Evolutionary conservation across 306 rosid genomes (phyloP), one percentile per base, ranked within the genome.

Genomic region (Glycine soja): DNA sequence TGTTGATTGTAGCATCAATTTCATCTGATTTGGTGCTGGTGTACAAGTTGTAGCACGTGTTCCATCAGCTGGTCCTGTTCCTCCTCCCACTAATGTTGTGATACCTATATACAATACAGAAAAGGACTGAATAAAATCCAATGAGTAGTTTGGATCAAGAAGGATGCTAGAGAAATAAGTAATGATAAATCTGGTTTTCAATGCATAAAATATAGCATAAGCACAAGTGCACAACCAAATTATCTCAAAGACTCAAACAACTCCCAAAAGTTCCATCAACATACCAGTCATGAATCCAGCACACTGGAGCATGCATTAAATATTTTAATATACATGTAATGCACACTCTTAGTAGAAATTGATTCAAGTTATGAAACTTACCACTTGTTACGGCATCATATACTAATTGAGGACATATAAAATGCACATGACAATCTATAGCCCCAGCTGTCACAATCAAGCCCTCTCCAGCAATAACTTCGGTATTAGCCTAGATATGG

Each of bases 31-130:
- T n/a, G 87, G 92, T 5, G 96, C 88, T 7, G 99, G 93, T 24
- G 99, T 95, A 82, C 99, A 95, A 76, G 99, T 95, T 67, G 99
- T 95, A 16, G 99, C 99, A 70, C 97, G 78, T 51, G 97, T 93
- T 79, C 99, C 99, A 8, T 80, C 84, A 68, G 99, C 92, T 48
- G 99, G 99, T 82, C 99, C 99, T 5, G 97, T 93, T 88, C 98
- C 99, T 75, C 99, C 99, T 79, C 97, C 98, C 74, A 95, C 93
- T 61, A 95, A 4, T 3, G 99, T 93, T 64, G 99, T 93, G 87
- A 93, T 78, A 54, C 99, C 99, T 95, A 77, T 73, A 87, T 19
- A 88, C 58, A 85, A 73, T 65, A 74, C 16, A 75, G 50, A 70
- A 77, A 77, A 70, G 19, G 78, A 66, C 62, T 46, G 6, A 10